Percentiles rank a stretch among this genome's conserved stretches.
phyloP scores from a whole-genome alignment of 2,329 filamentous ascomycete genomes.

The Alternaria viburni region DNA sequence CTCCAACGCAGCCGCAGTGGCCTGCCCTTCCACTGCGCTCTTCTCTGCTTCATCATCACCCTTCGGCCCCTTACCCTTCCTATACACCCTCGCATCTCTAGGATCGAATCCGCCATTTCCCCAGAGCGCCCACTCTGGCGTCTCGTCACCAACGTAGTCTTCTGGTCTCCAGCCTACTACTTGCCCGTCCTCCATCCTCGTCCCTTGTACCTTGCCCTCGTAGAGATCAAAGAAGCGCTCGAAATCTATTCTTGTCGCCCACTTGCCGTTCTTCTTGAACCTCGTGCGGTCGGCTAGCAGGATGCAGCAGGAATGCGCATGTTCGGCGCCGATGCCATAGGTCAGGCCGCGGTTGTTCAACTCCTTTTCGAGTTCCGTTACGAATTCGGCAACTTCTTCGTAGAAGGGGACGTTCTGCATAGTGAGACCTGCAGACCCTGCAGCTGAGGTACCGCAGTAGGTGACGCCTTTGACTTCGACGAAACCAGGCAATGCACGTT shows the following conservation, averaged over 20 bases:
- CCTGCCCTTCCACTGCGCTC: constrained; percentile 8
- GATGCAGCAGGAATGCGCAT: constrained; percentile 93
- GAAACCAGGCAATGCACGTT: constrained; percentile 85
- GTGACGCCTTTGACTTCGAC: constrained; percentile 97
- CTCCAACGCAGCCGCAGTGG: constrained; percentile 9
- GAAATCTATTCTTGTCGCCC: constrained; percentile 94
- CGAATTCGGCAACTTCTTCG: constrained; percentile 84
- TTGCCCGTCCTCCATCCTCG: constrained; percentile 52
- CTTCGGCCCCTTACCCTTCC: constrained; percentile 73
- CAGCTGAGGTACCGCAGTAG: constrained; percentile 90
- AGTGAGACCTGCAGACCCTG: constrained; percentile 82
- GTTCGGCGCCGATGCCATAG: constrained; percentile 93
- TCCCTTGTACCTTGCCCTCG: constrained; percentile 59
- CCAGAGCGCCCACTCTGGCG: constrained; percentile 94
- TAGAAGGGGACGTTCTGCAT: constrained; percentile 99
- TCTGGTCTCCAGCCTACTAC: constrained; percentile 76
- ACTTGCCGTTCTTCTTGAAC: constrained; percentile 77
- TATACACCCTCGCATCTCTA: constrained; percentile 82
- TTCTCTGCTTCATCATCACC: constrained; percentile 17
- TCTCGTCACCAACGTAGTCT: constrained; percentile 86
- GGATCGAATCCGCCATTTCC: constrained; percentile 95
- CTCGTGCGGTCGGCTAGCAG: constrained; percentile 77
- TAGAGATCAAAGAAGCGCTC: constrained; percentile 84
- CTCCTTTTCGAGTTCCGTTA: constrained; percentile 73
- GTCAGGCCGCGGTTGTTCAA: constrained; percentile 72